Evolutionary conservation across 192 early-diverging fungal species (phyloP), one percentile per base, ranked within the genome.

Genomic region (Pilobolus umbonatus): DNA sequence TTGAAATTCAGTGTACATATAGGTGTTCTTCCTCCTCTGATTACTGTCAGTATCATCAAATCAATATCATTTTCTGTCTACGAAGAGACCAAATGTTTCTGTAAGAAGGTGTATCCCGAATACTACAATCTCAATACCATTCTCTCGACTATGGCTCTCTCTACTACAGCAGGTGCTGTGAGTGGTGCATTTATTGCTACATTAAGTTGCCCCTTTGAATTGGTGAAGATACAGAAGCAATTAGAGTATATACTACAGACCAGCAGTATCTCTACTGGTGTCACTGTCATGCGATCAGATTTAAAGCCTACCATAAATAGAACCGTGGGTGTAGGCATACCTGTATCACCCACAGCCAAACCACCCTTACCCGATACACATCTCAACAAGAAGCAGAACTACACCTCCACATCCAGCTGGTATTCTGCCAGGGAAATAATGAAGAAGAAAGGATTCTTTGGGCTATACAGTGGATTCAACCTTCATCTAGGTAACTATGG

Each of bases 21-120:
- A 78, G 83, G 78, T 51, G 79, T 86, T 52, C 62, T 89, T 17
- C 96, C 96, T 24, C 86, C 91, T 14, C 65, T 93, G 63, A 71
- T 90, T 6, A 89, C 93, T 4, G 83, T 91, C 17, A 90, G 91
- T 9, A 80, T 89, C 10, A 85, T 94, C 40, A 93, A 95, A 55
- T 89, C 88, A 1, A 70, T 96, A n/a, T 90, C 93, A 11, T 97
- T 95, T 67, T 87, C 92, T 2, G 81, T 93, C 8, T 98, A 96
- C 73, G 89, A 91, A 56, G 59, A 74, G 76, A 78, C 35, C 90
- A 93, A 68, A 68, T 58, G 11, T 61, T 76, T 36, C 73, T 89
- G 39, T 47, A 31, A 54, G 72, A 71, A 62, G 50, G 52, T 21
- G 60, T 60, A 38, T 60, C 32, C 46, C 59, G 56, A 53, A 0